Evolutionary conservation across 176 grass and related monocot species (phyloP), one percentile per base, ranked within the genome.

Genomic region (Bolboschoenus planiculmis): DNA sequence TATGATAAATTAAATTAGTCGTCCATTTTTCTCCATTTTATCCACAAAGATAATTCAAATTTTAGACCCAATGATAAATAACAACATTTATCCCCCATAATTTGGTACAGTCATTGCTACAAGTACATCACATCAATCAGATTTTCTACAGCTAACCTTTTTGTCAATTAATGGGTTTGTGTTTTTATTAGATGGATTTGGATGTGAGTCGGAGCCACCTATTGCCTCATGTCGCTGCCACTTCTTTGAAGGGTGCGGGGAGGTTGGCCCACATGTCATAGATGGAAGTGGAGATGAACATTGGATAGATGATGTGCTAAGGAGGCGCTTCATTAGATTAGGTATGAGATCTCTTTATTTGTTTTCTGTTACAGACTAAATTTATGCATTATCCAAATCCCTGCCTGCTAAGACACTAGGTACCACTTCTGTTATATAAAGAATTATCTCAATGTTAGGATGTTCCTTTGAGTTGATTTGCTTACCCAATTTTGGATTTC

Each of bases 231-330:
- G 92, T 73, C 85, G 87, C 23, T 98, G 92, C 83, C 90, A 98
- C 83, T 98, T 98, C 89, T 98, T 98, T 83, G 90, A 95, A 53
- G 92, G 90, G 6, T 88, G 89, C 27, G 75, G 81, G 35, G 90
- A 92, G 77, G 53, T 87, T n/a, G 83, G 43, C 30, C 53, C 57
- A 58, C 10, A 39, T 59, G 11, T 18, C 46, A 78, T 15, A 68
- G 82, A 85, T 40, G 56, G 79, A 33, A 86, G 39, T 26, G 87
- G 37, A 66, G 90, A 70, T 57, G 90, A 88, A 50, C 95, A 95
- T 57, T 98, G 95, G 95, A 86, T 98, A 29, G 92, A 98, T 87
- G 88, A 95, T 57, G 90, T 98, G 27, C 84, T 98, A 51, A 90
- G 92, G 65, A 89, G 95, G 87, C 87, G 95, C 53, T 97, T 97